These are phyloP conservation scores for Macrocybe gigantea DNA, from an alignment of 768 basidiomycete species.

Conservation along the genomic window DNA sequence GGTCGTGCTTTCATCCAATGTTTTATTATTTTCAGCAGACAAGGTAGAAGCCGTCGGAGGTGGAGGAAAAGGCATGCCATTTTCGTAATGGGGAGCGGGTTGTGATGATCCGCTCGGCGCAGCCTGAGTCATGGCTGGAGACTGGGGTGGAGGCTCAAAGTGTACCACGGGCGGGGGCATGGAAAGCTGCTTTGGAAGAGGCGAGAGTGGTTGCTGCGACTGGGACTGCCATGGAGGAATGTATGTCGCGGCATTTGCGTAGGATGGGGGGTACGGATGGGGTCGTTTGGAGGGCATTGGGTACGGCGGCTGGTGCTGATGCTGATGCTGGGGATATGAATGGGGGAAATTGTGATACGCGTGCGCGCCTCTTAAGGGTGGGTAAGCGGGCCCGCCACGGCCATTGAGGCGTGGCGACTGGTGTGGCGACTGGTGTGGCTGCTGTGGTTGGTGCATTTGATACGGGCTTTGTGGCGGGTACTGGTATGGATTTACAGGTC, in stretches of 20 bases:
- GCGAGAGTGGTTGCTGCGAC: slow-evolving; percentile 41
- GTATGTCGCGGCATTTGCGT: slow-evolving; percentile 20
- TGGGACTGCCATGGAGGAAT: slow-evolving; percentile 37
- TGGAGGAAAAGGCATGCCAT: background rate
- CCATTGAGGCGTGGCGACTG: slow-evolving; percentile 26
- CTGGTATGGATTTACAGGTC: slow-evolving; percentile 26
- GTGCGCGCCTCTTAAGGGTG: slow-evolving; percentile 30
- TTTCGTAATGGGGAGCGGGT: background rate
- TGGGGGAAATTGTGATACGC: slow-evolving; percentile 31
- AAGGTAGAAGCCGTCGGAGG: background rate
- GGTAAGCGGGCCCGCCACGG: slow-evolving; percentile 24
- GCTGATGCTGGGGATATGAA: slow-evolving; percentile 20
- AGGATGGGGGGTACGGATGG: slow-evolving; percentile 25
- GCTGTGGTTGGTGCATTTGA: no score
- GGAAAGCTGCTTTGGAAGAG: slow-evolving; percentile 59
- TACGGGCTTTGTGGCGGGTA: slow-evolving; percentile 16
- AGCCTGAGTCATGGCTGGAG: slow-evolving; percentile 1
- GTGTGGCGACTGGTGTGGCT: slow-evolving; percentile 15
- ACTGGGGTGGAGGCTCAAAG: slow-evolving; percentile 3
- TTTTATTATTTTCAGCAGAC: no score
- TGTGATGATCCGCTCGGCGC: background rate
- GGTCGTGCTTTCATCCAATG: no score
- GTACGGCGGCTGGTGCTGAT: slow-evolving; percentile 11
- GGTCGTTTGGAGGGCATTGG: slow-evolving; percentile 12
- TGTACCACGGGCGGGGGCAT: slow-evolving; percentile 31